Conservation (phyloP, 257 asterid genomes). For the Forsythia viridissima region DNA sequence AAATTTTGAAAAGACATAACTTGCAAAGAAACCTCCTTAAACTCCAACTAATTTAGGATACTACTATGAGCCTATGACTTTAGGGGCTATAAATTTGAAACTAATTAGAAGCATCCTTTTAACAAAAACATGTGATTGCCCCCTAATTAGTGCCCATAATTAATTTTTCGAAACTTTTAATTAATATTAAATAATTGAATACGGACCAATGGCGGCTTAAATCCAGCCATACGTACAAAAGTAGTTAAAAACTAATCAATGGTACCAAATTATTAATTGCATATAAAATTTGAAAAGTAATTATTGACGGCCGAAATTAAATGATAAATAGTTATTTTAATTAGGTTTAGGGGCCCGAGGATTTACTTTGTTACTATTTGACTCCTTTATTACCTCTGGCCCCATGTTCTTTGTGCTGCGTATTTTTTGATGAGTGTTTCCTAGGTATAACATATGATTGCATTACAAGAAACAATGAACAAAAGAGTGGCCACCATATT, state of each 20-base stretch:
- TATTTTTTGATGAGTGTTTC: neutral
- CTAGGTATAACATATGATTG: slow-evolving; percentile 1
- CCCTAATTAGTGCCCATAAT: slow-evolving; percentile 43
- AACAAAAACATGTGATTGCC: slow-evolving; percentile 37
- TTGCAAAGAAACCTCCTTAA: slow-evolving; percentile 29
- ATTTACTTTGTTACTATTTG: slow-evolving; percentile 39
- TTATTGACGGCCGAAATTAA: slow-evolving; percentile 21
- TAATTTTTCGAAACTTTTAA: neutral
- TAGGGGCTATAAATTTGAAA: slow-evolving; percentile 19
- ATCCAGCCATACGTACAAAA: slow-evolving; percentile 29
- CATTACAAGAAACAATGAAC: neutral
- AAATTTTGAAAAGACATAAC: slow-evolving; percentile 32
- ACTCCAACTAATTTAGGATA: slow-evolving; percentile 13
- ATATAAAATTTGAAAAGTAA: slow-evolving; percentile 20
- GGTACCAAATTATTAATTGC: neutral
- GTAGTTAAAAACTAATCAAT: slow-evolving; percentile 21
- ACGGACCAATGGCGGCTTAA: slow-evolving; percentile 27
- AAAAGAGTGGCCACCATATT: no score
- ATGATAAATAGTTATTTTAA: slow-evolving; percentile 18
- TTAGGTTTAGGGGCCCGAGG: slow-evolving; percentile 69
- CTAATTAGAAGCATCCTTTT: slow-evolving; percentile 7
- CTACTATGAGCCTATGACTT: slow-evolving; percentile 8
- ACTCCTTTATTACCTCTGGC: slow-evolving; percentile 10
- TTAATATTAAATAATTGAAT: slow-evolving; percentile 3
- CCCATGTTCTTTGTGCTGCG: neutral